Percentiles rank a stretch among this genome's conserved stretches.
Conservation (phyloP, 2,329 filamentous ascomycete genomes). For the Whalleya microplaca region DNA sequence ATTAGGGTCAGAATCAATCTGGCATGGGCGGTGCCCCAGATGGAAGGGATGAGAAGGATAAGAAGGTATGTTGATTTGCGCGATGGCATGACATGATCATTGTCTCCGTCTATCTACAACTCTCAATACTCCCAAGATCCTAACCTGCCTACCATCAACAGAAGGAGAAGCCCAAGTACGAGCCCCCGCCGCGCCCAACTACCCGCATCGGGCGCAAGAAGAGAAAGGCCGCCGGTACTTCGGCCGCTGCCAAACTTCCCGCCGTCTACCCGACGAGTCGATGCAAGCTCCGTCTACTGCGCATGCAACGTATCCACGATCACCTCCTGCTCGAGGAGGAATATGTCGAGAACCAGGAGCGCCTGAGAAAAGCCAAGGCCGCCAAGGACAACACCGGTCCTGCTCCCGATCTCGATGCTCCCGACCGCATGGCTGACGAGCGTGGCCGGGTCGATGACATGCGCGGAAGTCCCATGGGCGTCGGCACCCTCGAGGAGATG, state of each 20-base stretch:
- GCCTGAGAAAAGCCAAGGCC: slow-evolving; percentile 87
- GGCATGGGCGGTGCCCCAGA: slow-evolving; percentile 80
- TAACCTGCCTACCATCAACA: slow-evolving; percentile 42
- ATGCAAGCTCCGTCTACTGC: slow-evolving; percentile 95
- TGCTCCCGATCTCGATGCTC: slow-evolving; percentile 71
- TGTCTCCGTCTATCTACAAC: background rate
- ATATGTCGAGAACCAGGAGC: slow-evolving; percentile 98
- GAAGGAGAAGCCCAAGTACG: slow-evolving; percentile 99
- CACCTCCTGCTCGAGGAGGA: slow-evolving; percentile 96
- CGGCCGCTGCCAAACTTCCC: slow-evolving; percentile 92
- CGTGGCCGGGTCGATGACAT: slow-evolving; percentile 95
- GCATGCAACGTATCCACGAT: slow-evolving; percentile 98
- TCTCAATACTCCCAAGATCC: background rate
- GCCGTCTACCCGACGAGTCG: slow-evolving; percentile 92
- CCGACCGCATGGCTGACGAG: slow-evolving; percentile 91
- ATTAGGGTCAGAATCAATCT: slow-evolving; percentile 83
- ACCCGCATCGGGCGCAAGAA: slow-evolving; percentile 98
- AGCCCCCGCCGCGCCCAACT: slow-evolving; percentile 94
- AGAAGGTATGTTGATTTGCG: slow-evolving; percentile 69
- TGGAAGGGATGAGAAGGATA: slow-evolving; percentile 84
- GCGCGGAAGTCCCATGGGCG: slow-evolving; percentile 97
- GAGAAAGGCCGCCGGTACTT: slow-evolving; percentile 92
- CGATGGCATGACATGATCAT: background rate
- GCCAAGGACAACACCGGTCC: slow-evolving; percentile 71
- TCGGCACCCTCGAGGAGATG: slow-evolving; percentile 96